Base-by-base conservation (phyloP, 2,329 filamentous ascomycete genomes). In the Trichoderma guizhouense region DNA sequence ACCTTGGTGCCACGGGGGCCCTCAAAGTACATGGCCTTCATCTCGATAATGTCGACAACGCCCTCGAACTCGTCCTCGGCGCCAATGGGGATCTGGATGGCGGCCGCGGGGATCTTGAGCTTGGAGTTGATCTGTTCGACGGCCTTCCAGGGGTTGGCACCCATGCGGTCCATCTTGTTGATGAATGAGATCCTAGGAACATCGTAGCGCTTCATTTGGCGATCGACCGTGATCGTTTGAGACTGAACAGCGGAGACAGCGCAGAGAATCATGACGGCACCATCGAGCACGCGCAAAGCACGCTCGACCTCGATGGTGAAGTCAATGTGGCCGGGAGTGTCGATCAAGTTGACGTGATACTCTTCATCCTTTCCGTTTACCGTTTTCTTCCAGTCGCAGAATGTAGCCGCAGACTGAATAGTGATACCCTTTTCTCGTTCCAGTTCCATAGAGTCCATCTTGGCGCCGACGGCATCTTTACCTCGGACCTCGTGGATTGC, bases 121-220 rank as follows among this genome's bases (percentile, higher is more conserved):
- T 99, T 99, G 78, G 91, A 89, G 85, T 97, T 98, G 86, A 99
- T 98, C 84, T 98, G 95, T 53, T 99, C 95, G 71, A 99, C 91
- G 9, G 94, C 95, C 84, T 97, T 98, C 90, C 95, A 99, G 9
- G 96, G 96, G 81, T 99, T 98, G 75, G 96, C 93, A 73, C 96
- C 96, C 92, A 98, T 98, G 75, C 96, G 92, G 80, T 99, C 96
- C 95, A 99, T 98, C 88, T 99, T 99, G 86, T 99, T 99, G 81
- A 99, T 90, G 79, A 99, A 99, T 69, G 93, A 97, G 81, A 99
- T 91, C 77, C 96, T 89, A 73, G 96, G 96, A 74, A 99, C 91
- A 80, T 98, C 95, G 87, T 99, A 99, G 76, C 96, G 91, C 86
- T 94, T 93, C 96, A 99, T 99, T 85, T 99, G 96, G 77, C 96